Evolutionary conservation across 2,329 filamentous ascomycete genomes (phyloP), one percentile per base, ranked within the genome.

Genomic region (Pseudogymnoascus destructans): DNA sequence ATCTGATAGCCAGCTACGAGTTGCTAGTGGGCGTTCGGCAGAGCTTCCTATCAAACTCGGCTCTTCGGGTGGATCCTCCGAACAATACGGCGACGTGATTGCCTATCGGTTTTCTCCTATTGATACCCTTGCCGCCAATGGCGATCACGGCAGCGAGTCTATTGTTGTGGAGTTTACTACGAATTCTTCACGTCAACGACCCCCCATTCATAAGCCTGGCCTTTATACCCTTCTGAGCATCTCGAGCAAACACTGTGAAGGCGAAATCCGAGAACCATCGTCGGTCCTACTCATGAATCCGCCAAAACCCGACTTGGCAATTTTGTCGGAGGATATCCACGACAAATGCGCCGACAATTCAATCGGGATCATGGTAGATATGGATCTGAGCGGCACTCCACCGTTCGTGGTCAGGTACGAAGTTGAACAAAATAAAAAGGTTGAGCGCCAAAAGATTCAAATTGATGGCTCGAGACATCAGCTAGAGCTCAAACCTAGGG

Each of bases 281-380:
- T 93, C 91, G n/a, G 97, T 92, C 70, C 77, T 95, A 60, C 75
- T 98, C 58, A 78, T 95, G 63, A 98, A 97, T 64, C 93, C 93
- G 4, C 85, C 93, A 0, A 85, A 95, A 71, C 93, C 93, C 8
- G 82, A 85, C 58, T 71, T 98, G 59, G 77, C 81, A 3, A 75
- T 98, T 55, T 79, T 79, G 30, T 78, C 83, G 5, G 87, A 95
- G 65, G 85, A 90, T 62, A 90, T 98, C 42, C 87, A 89, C 57
- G 93, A 98, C 71, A 95, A 95, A 69, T 98, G 93, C 70, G 92
- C 91, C 33, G 90, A 91, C 54, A 95, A 90, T 67, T 89, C 93
- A 0, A 88, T 98, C 61, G 93, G 93, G 38, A 79, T 98, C 58
- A 81, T 86, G 9, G 88, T 98, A 40, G 87, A 93, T 66, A 74